These are phyloP conservation scores for Phytopythium ostracodes DNA, from an alignment of 352 stramenopile genomes.

Conservation along the genomic window DNA sequence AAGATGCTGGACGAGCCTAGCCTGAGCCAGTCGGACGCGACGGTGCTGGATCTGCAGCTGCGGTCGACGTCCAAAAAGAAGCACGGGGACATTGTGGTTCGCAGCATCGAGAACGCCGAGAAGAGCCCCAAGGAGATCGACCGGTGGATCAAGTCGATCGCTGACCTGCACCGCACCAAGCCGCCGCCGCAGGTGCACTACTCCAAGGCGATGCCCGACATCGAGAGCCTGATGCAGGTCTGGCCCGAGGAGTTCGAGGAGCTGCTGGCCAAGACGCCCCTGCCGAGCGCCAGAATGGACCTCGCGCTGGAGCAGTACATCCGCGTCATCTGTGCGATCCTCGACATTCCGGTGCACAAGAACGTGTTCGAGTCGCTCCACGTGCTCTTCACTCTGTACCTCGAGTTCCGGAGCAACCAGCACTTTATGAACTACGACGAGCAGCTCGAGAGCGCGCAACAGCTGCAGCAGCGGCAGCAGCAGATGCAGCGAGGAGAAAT, in stretches of 20 bases:
- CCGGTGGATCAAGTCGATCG: slow-evolving; percentile 94
- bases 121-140: slow-evolving; percentile 93
- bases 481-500: slow-evolving; percentile 17
- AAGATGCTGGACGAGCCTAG: slow-evolving; percentile 94
- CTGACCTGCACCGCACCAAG: slow-evolving; percentile 92
- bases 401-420: slow-evolving; percentile 91
- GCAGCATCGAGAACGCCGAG: slow-evolving; percentile 93
- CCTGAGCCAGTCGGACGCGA: slow-evolving; percentile 91
- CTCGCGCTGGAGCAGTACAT: slow-evolving; percentile 93
- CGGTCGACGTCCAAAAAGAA: slow-evolving; percentile 94
- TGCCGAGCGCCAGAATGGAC: slow-evolving; percentile 86
- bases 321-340: slow-evolving; percentile 88
- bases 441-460: slow-evolving; percentile 23
- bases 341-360: slow-evolving; percentile 95
- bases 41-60: slow-evolving; percentile 94
- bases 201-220: slow-evolving; percentile 92
- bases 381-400: slow-evolving; percentile 93
- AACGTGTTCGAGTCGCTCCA: slow-evolving; percentile 94
- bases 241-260: slow-evolving; percentile 88
- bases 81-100: slow-evolving; percentile 88
- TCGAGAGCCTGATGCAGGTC: slow-evolving; percentile 93
- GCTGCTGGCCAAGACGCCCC: slow-evolving; percentile 59
- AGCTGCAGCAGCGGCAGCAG: slow-evolving; percentile 1
- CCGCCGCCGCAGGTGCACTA: slow-evolving; percentile 91
- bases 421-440: slow-evolving; percentile 90